Evolutionary conservation across 129 eudicot species (phyloP).

Genomic region (Helianthus tuberosus): DNA sequence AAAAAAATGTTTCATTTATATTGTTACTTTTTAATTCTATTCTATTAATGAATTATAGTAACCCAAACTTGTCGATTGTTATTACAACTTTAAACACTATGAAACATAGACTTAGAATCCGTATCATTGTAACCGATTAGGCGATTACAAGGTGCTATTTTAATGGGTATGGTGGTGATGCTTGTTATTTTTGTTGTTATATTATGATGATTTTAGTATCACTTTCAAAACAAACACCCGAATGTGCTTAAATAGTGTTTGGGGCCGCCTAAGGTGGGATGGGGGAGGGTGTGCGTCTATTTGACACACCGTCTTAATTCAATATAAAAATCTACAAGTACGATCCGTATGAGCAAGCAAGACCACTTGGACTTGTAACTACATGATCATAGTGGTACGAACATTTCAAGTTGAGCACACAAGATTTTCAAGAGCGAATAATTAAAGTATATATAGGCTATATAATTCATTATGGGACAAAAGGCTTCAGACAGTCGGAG

Average conservation of each 20-base stretch:
- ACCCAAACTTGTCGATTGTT: neutral
- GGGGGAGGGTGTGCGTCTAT: neutral
- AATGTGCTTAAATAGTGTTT: too few species aligned
- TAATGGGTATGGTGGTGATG: neutral
- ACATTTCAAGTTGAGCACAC: neutral
- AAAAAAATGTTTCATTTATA: too few species aligned
- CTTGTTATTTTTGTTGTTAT: too few species aligned
- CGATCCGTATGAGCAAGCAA: neutral
- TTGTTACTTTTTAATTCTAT: neutral
- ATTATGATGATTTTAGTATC: too few species aligned
- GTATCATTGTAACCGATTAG: too few species aligned
- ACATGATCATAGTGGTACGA: neutral
- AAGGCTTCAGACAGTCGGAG: conserved; percentile 1
- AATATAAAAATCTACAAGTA: neutral
- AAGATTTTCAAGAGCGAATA: neutral
- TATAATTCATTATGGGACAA: conserved; percentile 10
- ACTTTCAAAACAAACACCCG: too few species aligned
- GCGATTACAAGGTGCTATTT: too few species aligned
- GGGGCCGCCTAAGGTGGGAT: neutral
- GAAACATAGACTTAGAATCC: too few species aligned
- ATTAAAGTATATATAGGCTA: neutral
- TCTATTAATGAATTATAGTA: neutral
- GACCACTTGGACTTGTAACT: neutral
- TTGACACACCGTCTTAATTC: neutral
- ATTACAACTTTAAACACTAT: too few species aligned